These are phyloP conservation scores for Rhizoctonia solani DNA, from an alignment of 1,284 basidiomycete species.

Conservation along the genomic window DNA sequence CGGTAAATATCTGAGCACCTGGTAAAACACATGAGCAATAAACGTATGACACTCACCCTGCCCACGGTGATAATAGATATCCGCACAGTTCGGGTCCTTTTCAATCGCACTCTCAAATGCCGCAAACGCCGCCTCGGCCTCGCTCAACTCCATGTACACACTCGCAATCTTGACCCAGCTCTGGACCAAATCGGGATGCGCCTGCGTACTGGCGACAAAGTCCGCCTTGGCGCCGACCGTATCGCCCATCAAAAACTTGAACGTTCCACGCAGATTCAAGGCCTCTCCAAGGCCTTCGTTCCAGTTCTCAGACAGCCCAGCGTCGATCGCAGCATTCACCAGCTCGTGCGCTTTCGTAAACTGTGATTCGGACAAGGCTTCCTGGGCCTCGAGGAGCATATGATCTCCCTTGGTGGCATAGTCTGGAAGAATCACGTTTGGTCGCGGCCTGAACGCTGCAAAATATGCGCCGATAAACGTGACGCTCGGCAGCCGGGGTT, in stretches of 20 bases:
- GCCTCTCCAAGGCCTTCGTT: slow-evolving; percentile 82
- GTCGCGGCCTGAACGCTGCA: slow-evolving; percentile 90
- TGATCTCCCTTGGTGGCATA: slow-evolving; percentile 78
- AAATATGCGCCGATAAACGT: slow-evolving; percentile 95
- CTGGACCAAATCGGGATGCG: slow-evolving; percentile 82
- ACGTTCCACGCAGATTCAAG: slow-evolving; percentile 92
- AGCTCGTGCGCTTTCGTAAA: slow-evolving; percentile 83
- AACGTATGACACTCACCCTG: slow-evolving; percentile 86
- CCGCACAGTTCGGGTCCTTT: slow-evolving; percentile 84
- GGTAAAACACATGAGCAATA: not conserved
- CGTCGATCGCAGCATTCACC: slow-evolving; percentile 84
- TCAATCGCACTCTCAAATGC: slow-evolving; percentile 91
- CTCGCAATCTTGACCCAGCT: slow-evolving; percentile 96
- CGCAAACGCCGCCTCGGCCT: slow-evolving; percentile 79
- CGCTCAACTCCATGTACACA: slow-evolving; percentile 95
- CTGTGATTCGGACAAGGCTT: slow-evolving; percentile 86
- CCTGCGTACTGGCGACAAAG: slow-evolving; percentile 74
- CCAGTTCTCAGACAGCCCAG: slow-evolving; percentile 72
- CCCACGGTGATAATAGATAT: slow-evolving; percentile 99
- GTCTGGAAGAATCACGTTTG: slow-evolving; percentile 76
- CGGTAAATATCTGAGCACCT: not conserved
- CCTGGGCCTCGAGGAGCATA: slow-evolving; percentile 78
- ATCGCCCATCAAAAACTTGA: slow-evolving; percentile 94
- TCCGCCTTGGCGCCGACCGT: slow-evolving; percentile 85
- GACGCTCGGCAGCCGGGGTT: slow-evolving; percentile 72